These are phyloP conservation scores for Pittosporum tobira DNA, from an alignment of 129 eudicot species.

Conservation along the genomic window DNA sequence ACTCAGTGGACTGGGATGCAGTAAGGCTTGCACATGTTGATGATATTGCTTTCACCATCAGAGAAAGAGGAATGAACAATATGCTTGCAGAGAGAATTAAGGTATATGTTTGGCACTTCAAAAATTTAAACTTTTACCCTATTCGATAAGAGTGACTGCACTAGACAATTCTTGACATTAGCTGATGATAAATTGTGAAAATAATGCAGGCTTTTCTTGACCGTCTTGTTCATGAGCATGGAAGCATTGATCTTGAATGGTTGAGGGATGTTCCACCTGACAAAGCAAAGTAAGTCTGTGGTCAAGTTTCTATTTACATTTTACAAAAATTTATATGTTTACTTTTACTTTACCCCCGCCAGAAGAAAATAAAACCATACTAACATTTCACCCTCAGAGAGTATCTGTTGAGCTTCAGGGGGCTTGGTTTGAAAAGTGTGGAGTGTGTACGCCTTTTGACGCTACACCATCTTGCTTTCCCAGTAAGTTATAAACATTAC, in stretches of 20 bases:
- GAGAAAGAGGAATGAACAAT: conserved; percentile 96
- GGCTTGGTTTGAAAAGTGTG: conserved; percentile 82
- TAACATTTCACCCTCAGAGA: conserved; percentile 48
- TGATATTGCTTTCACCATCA: conserved; percentile 76
- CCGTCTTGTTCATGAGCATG: conserved; percentile 77
- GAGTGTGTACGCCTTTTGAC: conserved; percentile 87
- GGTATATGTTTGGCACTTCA: conserved; percentile 26
- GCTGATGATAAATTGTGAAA: neutral
- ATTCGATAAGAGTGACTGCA: neutral
- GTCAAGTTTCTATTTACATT: neutral
- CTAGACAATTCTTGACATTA: conserved; percentile 4
- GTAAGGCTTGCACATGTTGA: conserved; percentile 57
- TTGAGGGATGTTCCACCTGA: conserved; percentile 95
- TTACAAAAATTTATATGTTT: too few relatives aligned
- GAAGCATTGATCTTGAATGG: conserved; percentile 93
- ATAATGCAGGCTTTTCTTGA: conserved; percentile 65
- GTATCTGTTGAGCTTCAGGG: conserved; percentile 73
- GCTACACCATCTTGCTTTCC: conserved; percentile 91
- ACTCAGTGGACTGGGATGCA: conserved; percentile 93
- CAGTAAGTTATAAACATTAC: conserved; percentile 41
- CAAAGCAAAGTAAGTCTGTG: conserved; percentile 73
- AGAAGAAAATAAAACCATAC: neutral
- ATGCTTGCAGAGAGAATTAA: conserved; percentile 82
- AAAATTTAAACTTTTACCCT: conserved; percentile 2
- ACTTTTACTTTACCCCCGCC: neutral